Evolutionary conservation across 345 rosid genomes (phyloP).

Genomic region (Noccaea caerulescens): DNA sequence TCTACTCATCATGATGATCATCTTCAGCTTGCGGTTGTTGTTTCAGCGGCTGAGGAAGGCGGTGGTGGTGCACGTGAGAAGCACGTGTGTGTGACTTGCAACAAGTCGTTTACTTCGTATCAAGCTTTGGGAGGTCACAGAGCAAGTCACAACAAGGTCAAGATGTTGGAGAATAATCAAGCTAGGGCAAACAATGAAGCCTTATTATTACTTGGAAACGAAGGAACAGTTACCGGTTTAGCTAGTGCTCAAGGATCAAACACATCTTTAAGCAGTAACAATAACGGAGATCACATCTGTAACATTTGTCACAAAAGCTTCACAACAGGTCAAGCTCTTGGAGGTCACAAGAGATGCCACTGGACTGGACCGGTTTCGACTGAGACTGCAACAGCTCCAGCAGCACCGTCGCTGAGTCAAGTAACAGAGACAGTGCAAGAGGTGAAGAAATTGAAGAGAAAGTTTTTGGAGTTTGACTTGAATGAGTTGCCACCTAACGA

Average conservation of each 20-base stretch:
- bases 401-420: slow-evolving; percentile 39
- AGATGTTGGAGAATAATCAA: slow-evolving; percentile 34
- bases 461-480: slow-evolving; percentile 42
- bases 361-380: slow-evolving; percentile 46
- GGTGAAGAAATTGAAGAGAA: slow-evolving; percentile 39
- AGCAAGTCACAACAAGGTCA: slow-evolving; percentile 58
- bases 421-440: slow-evolving; percentile 36
- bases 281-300: slow-evolving; percentile 48
- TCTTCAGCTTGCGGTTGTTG: slow-evolving; percentile 20
- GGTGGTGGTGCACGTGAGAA: slow-evolving; percentile 22
- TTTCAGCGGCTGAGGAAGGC: slow-evolving; percentile 16
- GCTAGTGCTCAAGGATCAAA: slow-evolving; percentile 37
- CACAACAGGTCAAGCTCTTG: slow-evolving; percentile 59
- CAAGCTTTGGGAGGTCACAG: slow-evolving; percentile 64
- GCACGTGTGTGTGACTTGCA: slow-evolving; percentile 49
- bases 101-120: slow-evolving; percentile 51
- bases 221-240: slow-evolving; percentile 32
- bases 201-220: slow-evolving; percentile 37
- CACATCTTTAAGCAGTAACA: slow-evolving; percentile 31
- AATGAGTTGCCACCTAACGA: slow-evolving; percentile 44
- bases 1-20: slow-evolving; percentile 8
- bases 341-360: slow-evolving; percentile 60
- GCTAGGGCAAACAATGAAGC: slow-evolving; percentile 42
- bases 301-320: slow-evolving; percentile 46
- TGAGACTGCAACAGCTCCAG: slow-evolving; percentile 31